Conservation (phyloP, 139 green algal genomes). For the Choricystis sp. region DNA sequence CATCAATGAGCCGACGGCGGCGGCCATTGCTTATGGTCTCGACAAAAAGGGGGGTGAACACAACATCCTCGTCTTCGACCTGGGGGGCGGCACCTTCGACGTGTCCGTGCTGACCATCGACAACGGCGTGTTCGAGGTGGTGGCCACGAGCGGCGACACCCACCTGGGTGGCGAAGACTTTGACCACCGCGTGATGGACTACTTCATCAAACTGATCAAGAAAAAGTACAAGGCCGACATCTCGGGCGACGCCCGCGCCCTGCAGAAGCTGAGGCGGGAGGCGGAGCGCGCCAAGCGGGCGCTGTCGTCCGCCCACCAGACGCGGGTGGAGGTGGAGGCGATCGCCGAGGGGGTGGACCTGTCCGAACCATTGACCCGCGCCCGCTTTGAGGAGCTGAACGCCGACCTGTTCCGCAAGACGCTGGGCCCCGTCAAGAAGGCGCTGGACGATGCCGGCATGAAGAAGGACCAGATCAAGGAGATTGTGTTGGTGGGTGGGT, state of each 20-base stretch:
- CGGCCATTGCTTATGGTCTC: conserved; percentile 91
- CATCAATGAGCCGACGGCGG: conserved; percentile 96
- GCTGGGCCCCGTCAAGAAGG: conserved; percentile 87
- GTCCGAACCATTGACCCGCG: conserved; percentile 89
- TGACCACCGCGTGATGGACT: conserved; percentile 95
- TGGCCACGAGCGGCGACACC: conserved; percentile 90
- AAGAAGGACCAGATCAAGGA: conserved; percentile 84
- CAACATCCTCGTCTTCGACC: conserved; percentile 97
- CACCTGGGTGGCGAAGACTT: conserved; percentile 98
- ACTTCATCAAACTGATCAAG: conserved; percentile 99
- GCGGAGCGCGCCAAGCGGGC: conserved; percentile 95
- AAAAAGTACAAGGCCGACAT: conserved; percentile 91
- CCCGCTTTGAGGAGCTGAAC: conserved; percentile 98
- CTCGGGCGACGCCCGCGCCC: conserved; percentile 68
- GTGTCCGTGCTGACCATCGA: conserved; percentile 98
- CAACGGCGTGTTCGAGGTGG: conserved; percentile 91
- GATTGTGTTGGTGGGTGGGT: conserved; percentile 92
- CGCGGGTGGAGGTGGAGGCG: conserved; percentile 94
- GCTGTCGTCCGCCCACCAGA: conserved; percentile 83
- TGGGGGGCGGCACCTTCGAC: conserved; percentile 98
- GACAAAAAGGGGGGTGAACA: conserved; percentile 75
- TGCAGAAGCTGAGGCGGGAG: conserved; percentile 92
- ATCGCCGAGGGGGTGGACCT: conserved; percentile 91
- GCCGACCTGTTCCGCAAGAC: conserved; percentile 97
- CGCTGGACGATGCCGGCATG: conserved; percentile 82